These are phyloP conservation scores for Xylariaceae sp. DNA, from an alignment of 2,329 filamentous ascomycete species.

Conservation along the genomic window DNA sequence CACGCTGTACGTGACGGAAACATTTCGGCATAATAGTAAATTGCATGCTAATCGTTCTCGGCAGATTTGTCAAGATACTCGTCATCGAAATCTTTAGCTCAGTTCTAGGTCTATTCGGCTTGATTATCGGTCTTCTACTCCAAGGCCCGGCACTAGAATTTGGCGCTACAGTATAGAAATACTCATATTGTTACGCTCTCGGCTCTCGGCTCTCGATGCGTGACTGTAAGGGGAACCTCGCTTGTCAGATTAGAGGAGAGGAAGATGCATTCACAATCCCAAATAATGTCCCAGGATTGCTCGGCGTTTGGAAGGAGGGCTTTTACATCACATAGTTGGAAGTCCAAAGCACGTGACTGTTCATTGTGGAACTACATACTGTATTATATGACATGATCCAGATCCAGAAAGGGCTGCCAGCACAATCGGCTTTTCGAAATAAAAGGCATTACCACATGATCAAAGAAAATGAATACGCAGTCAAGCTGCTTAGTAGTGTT, in stretches of 20 bases:
- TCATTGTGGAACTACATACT: conserved; percentile 19
- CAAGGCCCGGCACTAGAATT: conserved; percentile 85
- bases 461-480: neutral
- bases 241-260: conserved; percentile 12
- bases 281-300: conserved; percentile 24
- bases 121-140: conserved; percentile 91
- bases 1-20: conserved; percentile 69
- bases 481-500: too few species aligned
- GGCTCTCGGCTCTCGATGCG: conserved; percentile 3
- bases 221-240: conserved; percentile 8
- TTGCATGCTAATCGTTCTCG: neutral
- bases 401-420: conserved; percentile 16
- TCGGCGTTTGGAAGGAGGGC: conserved; percentile 28
- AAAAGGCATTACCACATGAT: conserved; percentile 17
- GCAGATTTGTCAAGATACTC: conserved; percentile 95
- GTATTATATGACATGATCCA: conserved; percentile 23
- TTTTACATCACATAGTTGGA: conserved; percentile 19
- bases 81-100: conserved; percentile 99
- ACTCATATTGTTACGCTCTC: neutral
- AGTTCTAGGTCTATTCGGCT: conserved; percentile 91
- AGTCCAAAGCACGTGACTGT: conserved; percentile 20
- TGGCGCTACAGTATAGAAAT: conserved; percentile 43
- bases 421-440: conserved; percentile 19
- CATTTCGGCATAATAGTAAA: neutral
- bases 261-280: conserved; percentile 26